A percentile compares a stretch with the other conserved stretches of the same genome.
phyloP scores from a whole-genome alignment of 352 stramenopile species.

The Phytopythium delawarense region DNA sequence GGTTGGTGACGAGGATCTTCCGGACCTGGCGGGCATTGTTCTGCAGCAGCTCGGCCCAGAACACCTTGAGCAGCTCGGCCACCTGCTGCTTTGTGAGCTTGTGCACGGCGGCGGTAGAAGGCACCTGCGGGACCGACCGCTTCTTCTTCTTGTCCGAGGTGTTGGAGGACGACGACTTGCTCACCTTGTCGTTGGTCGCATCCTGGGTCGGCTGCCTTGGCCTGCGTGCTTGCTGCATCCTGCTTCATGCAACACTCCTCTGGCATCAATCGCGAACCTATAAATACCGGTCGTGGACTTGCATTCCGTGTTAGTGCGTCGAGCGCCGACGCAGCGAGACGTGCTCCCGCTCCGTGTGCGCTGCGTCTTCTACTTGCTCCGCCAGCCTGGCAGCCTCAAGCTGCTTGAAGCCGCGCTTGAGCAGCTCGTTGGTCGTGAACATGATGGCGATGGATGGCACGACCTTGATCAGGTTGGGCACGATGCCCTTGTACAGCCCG shows the following conservation, averaged over 20 bases:
- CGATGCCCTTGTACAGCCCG: conserved; percentile 63
- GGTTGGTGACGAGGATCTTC: conserved; percentile 34
- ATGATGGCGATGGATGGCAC: conserved; percentile 79
- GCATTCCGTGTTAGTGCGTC: conserved; percentile 3
- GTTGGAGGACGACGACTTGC: background rate
- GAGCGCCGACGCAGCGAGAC: background rate
- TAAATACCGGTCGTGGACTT: background rate
- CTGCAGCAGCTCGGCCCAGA: conserved; percentile 46
- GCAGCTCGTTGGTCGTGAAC: conserved; percentile 76
- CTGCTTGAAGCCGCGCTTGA: conserved; percentile 40
- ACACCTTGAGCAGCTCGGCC: conserved; percentile 37
- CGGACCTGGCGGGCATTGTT: conserved; percentile 43
- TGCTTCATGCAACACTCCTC: background rate
- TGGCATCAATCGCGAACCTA: background rate
- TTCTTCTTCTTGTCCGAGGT: background rate
- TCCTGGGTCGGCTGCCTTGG: background rate
- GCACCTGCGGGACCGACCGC: background rate
- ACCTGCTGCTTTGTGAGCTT: conserved; percentile 44
- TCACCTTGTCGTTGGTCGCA: background rate
- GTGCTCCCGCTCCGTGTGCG: background rate
- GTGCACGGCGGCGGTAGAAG: background rate
- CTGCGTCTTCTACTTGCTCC: background rate
- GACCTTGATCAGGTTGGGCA: conserved; percentile 75
- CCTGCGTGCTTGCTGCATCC: background rate
- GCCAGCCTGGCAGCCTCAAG: conserved; percentile 8